Evolutionary conservation across 2,329 filamentous ascomycete genomes (phyloP), one percentile per base, ranked within the genome.

Genomic region (Penicillium brevicompactum): DNA sequence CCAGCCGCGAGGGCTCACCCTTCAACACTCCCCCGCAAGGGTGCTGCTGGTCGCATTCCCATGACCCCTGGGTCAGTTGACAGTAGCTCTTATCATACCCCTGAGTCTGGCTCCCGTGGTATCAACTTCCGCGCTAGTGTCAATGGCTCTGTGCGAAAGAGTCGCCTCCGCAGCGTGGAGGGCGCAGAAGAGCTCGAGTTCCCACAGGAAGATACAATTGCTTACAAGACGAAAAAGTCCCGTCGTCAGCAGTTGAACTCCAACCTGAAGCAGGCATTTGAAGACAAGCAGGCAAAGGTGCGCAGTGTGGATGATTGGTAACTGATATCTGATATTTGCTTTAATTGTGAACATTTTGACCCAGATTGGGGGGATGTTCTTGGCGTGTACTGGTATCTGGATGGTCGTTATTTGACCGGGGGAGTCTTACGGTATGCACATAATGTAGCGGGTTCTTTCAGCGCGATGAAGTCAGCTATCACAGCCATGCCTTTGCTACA

Each of bases 11-110:
- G 48, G 72, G 64, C 5, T 74, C 74, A 1, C 74, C 74, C 4
- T 74, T 75, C 40, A 65, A 68, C 5, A 77, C 74, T 1, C 68
- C 70, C 70, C 1, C 70, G 66, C 41, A 76, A 75, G 60, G 61
- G 27, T 13, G 4, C 57, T 5, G 37, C 60, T n/a, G 65, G 61
- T 7, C 67, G 65, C 16, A 54, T 71, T n/a, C 72, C 74, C 14
- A 58, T 63, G 6, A 76, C 74, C 0, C 75, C 75, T 16, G 74
- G 72, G 13, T 76, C 73, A 6, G 27, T 69, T 8, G 74, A 75
- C 49, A 67, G 67, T 44, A 76, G 67, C 50, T 64, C 71, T 10
- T 77, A 76, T 40, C 73, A 76, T 56, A 77, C 75, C 0, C 74
- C 75, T 1, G 73, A 76, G n/a, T 75, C 74, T 22, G 65, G 64